Evolutionary conservation across 2,329 filamentous ascomycete species (phyloP).

Genomic region (Akanthomyces uredinophilus): DNA sequence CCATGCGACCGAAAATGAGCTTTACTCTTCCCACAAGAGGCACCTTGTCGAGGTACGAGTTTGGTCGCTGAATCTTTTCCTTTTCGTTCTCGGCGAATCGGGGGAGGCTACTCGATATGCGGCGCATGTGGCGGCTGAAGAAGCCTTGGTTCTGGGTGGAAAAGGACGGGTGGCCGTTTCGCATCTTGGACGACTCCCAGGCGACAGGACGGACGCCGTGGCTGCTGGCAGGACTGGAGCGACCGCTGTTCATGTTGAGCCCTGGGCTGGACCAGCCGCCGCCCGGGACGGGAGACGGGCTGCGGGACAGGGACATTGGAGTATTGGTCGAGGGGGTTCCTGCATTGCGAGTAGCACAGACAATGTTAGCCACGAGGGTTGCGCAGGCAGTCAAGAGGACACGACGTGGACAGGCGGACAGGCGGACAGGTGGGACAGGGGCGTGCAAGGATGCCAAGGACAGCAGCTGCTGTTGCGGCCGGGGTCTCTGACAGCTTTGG

Average conservation of each 20-base stretch:
- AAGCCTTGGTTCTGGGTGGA: constrained; percentile 79
- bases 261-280: constrained; percentile 87
- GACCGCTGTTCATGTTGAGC: constrained; percentile 66
- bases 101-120: constrained; percentile 73
- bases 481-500: neutral
- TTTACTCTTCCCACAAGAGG: constrained; percentile 44
- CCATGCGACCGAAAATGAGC: constrained; percentile 44
- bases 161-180: constrained; percentile 74
- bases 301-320: constrained; percentile 79
- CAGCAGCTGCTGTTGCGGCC: neutral
- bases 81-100: constrained; percentile 67
- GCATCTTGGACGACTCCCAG: constrained; percentile 79
- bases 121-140: constrained; percentile 78
- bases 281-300: constrained; percentile 76
- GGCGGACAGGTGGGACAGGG: neutral
- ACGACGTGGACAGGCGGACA: neutral
- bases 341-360: constrained; percentile 26
- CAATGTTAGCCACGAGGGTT: constrained; percentile 22
- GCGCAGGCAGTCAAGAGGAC: neutral
- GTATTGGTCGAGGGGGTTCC: constrained; percentile 49
- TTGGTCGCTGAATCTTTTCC: constrained; percentile 64
- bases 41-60: constrained; percentile 43
- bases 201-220: constrained; percentile 55
- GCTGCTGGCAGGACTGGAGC: constrained; percentile 58
- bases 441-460: neutral